Evolutionary conservation across 176 grass and related monocot species (phyloP), one percentile per base, ranked within the genome.

Genomic region (Rhynchospora breviuscula): DNA sequence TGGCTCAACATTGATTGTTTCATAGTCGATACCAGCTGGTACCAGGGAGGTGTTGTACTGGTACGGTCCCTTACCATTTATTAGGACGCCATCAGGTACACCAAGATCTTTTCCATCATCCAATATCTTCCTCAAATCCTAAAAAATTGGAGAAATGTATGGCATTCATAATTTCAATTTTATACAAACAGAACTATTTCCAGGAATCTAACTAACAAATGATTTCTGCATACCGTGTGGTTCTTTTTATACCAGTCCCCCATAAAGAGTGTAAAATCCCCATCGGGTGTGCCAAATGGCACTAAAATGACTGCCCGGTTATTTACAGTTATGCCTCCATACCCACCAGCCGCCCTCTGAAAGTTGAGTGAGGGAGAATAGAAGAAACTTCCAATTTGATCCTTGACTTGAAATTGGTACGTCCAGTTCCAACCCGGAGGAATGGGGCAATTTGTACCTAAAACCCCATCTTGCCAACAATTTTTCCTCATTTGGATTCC

Each of bases 341-440:
- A 98, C 0, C 95, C 95, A 1, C 95, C 95, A 0, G 88, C 86
- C 0, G 95, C 92, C 2, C 95, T 87, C 81, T 98, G 95, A 86
- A 98, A 88, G 12, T 45, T 53, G 5, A 98, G 90, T 40, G 95
- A 90, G 23, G 95, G 92, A n/a, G 93, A 98, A 83, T 95, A 98
- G 87, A 98, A 98, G 92, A 91, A 95, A 89, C 92, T 98, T 51
- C 95, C 95, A 45, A 98, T 91, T 88, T 98, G 95, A 54, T 98
- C 95, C 85, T 98, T 98, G 62, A 93, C 93, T 73, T 98, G 95
- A 93, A 95, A 98, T 10, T 89, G 85, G 86, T 95, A 98, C 3
- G 95, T 98, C 95, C 95, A 98, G 19, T 98, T 98, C 95, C 89
- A 95, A 7, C 95, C 95, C 0, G 92, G 72, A 6, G 93, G 93